A percentile compares a stretch with the other conserved stretches of the same genome.
Evolutionary conservation across 169 alveolate genomes (phyloP).

Genomic region (Plasmodium cynomolgi): DNA sequence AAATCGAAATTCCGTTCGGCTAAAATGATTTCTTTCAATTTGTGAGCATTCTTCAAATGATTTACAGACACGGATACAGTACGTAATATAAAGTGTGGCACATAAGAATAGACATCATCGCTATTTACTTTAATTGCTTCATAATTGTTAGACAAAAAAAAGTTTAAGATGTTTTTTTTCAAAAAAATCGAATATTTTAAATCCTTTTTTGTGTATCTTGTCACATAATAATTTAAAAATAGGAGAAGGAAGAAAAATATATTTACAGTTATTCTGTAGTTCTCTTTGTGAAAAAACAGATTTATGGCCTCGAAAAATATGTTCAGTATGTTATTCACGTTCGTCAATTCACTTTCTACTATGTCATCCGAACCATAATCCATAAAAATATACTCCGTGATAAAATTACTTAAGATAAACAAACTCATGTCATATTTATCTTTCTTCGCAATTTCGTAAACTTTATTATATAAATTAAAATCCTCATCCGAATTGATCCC

Average conservation of each 20-base stretch:
- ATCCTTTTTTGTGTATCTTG: constrained; percentile 60
- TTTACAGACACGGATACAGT: constrained; percentile 45
- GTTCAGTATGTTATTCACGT: constrained; percentile 64
- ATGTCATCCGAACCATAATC: constrained; percentile 53
- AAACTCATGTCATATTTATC: constrained; percentile 71
- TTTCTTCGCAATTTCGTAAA: constrained; percentile 53
- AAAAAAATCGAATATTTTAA: constrained; percentile 25
- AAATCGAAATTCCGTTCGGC: background rate
- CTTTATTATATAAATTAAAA: constrained; percentile 16
- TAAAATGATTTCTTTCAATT: constrained; percentile 10
- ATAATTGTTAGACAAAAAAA: constrained; percentile 54
- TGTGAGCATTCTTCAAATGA: constrained; percentile 42
- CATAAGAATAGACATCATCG: constrained; percentile 46
- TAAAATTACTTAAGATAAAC: constrained; percentile 64
- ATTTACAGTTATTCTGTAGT: constrained; percentile 54
- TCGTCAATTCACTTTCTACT: constrained; percentile 52
- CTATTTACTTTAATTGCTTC: constrained; percentile 44
- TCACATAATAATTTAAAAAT: constrained; percentile 72
- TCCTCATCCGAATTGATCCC: constrained; percentile 4
- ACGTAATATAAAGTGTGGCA: constrained; percentile 58
- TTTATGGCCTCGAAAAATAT: constrained; percentile 66
- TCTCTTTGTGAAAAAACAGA: constrained; percentile 51
- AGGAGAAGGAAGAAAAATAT: constrained; percentile 43
- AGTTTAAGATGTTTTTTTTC: constrained; percentile 39
- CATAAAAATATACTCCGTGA: constrained; percentile 41